Percentiles rank a stretch among this genome's conserved stretches.
Evolutionary conservation across 78 protist species (phyloP).

Genomic region (Emiliania huxleyi): DNA sequence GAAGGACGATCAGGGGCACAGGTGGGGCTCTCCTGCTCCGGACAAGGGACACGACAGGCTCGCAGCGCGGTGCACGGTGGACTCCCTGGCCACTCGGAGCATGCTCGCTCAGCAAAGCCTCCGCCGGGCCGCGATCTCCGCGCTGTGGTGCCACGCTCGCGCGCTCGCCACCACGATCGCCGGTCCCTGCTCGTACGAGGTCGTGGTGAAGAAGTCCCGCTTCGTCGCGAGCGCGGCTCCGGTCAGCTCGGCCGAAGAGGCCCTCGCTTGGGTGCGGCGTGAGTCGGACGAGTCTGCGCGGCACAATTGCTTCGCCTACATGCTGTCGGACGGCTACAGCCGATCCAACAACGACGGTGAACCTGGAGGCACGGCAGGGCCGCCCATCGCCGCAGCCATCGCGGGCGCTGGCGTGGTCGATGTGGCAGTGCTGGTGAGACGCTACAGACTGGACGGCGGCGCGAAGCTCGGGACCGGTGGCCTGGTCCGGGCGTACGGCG

Average conservation of each 20-base stretch:
- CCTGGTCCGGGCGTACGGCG: constrained; percentile 2
- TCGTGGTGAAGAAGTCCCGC: not conserved
- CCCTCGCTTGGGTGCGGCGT: not conserved
- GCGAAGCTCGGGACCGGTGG: constrained; percentile 4
- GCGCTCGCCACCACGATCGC: not conserved
- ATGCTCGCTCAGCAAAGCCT: too few relatives aligned
- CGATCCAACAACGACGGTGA: not conserved
- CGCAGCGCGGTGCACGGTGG: too few relatives aligned
- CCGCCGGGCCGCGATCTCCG: too few relatives aligned
- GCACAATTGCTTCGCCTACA: not conserved
- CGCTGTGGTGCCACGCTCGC: too few relatives aligned
- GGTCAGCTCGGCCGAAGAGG: not conserved
- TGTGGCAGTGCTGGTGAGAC: not conserved
- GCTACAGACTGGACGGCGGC: not conserved
- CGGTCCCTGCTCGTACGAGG: not conserved
- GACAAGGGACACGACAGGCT: too few relatives aligned
- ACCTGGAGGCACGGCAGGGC: constrained; percentile 19
- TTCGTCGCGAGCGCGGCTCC: not conserved
- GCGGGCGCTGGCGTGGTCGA: not conserved
- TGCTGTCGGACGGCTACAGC: not conserved
- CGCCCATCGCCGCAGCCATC: not conserved
- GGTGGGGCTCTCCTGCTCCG: too few relatives aligned
- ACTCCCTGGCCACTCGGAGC: too few relatives aligned
- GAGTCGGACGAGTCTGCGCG: not conserved
- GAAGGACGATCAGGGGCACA: too few relatives aligned